Base-by-base conservation (phyloP, 805 yeast genomes). In the Saturnispora silvae region DNA sequence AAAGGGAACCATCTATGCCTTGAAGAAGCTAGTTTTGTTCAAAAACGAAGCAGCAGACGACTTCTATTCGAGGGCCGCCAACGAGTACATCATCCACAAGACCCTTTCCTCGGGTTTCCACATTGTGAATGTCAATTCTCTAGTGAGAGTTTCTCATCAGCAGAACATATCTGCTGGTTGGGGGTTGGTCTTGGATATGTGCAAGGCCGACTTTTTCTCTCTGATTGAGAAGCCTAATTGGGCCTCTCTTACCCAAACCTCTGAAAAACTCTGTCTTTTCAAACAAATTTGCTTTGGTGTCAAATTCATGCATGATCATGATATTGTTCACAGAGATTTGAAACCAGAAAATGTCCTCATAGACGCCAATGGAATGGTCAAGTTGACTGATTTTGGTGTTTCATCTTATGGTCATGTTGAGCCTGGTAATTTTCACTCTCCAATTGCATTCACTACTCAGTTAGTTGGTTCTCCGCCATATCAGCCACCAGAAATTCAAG, bases 321-420 rank as follows among this genome's bases (percentile, higher is more conserved):
- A 87, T 59, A 81, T 89, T 50, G 96, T 87, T 15, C 97, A 89
- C 57, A 70, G 97, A 41, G 98, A 89, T 57, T 67, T 89, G 52
- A 89, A 89, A 61, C 97, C 97, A 5, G 98, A 89, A 55, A 89
- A 89, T 59, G 65, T 89, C 33, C 66, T 89, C 31, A 78, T 84
- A 48, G 63, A 82, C 26, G 59, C 66, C 16, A 55, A 60, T 14
- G 76, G 71, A 9, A 65, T 67, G 20, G 69, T 79, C 42, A 78
- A 92, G 25, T 67, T 89, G 46, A 95, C 96, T 1, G 98, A 89
- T 61, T 89, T 89, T 58, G 98, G 98, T 37, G 92, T 89, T 45
- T 72, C 82, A 31, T 81, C 75, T 38, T 77, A 73, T 57, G 82
- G 79, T 17, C 79, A 77, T 53, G 70, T 60, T 38, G 64, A 58